These are phyloP conservation scores for Bjerkandera adusta DNA, from an alignment of 1,284 basidiomycete species.

Conservation along the genomic window DNA sequence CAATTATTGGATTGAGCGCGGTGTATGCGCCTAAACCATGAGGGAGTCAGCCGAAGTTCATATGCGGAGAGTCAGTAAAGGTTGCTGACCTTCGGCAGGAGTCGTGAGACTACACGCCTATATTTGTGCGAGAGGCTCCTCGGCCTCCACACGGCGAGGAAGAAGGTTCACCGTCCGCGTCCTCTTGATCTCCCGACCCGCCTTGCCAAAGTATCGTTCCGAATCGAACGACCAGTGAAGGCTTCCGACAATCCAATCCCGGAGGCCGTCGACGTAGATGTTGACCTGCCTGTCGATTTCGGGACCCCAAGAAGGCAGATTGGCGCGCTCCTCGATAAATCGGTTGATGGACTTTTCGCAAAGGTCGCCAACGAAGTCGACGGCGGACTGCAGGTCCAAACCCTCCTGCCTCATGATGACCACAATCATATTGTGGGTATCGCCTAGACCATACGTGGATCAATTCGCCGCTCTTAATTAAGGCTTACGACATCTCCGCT, in stretches of 20 bases:
- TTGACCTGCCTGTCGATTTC: constrained; percentile 34
- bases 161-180: constrained; percentile 33
- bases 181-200: constrained; percentile 32
- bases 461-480: not conserved
- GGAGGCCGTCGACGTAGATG: constrained; percentile 35
- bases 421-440: constrained; percentile 43
- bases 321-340: constrained; percentile 31
- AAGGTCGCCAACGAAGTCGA: constrained; percentile 39
- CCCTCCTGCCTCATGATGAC: constrained; percentile 35
- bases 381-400: constrained; percentile 36
- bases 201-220: constrained; percentile 39
- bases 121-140: not conserved
- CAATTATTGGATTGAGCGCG: no score
- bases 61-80: no score
- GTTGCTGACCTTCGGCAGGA: no score
- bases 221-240: constrained; percentile 34
- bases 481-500: constrained; percentile 1
- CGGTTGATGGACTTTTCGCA: constrained; percentile 37
- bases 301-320: constrained; percentile 37
- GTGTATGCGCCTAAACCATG: not conserved
- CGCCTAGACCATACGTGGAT: constrained; percentile 25
- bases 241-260: constrained; percentile 40
- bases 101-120: no score
- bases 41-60: not conserved
- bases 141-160: constrained; percentile 16